Conservation (phyloP, 352 stramenopile genomes). For the Globisporangium paddicum region DNA sequence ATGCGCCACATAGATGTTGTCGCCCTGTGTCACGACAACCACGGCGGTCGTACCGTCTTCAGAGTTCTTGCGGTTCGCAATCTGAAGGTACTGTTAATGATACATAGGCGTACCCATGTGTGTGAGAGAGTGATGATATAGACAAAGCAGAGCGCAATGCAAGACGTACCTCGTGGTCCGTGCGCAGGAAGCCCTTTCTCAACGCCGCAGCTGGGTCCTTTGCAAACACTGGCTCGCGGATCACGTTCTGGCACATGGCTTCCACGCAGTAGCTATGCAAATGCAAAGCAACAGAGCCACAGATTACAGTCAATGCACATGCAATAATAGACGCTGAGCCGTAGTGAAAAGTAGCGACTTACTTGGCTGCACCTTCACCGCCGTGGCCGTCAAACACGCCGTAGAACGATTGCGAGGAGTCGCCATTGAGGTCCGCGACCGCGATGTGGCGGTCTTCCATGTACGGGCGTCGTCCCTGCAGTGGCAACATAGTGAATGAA, state of each 20-base stretch:
- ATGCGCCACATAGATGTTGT: conserved; percentile 87
- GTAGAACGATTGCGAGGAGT: conserved; percentile 87
- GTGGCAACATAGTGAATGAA: background rate
- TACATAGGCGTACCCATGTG: background rate
- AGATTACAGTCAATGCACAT: conserved; percentile 8
- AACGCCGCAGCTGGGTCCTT: conserved; percentile 66
- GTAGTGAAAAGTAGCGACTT: conserved; percentile 15
- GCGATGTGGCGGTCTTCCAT: conserved; percentile 90
- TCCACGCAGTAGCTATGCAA: conserved; percentile 70
- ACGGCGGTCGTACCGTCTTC: conserved; percentile 91
- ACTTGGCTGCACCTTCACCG: conserved; percentile 87
- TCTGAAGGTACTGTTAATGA: conserved; percentile 65
- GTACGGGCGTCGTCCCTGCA: conserved; percentile 73
- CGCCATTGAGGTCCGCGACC: conserved; percentile 70
- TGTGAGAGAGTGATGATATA: background rate
- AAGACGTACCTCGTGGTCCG: conserved; percentile 59
- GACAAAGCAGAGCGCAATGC: background rate
- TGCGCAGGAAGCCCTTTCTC: conserved; percentile 77
- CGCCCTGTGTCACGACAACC: conserved; percentile 64
- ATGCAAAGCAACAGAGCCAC: background rate
- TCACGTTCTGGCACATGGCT: conserved; percentile 80
- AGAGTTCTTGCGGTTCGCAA: conserved; percentile 73
- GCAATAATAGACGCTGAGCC: background rate
- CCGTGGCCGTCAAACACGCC: conserved; percentile 93
- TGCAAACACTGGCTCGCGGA: conserved; percentile 55